A percentile compares a stretch with the other conserved stretches of the same genome.
phyloP scores from a whole-genome alignment of 1,284 basidiomycete genomes.

The Trichosporon coremiiforme region DNA sequence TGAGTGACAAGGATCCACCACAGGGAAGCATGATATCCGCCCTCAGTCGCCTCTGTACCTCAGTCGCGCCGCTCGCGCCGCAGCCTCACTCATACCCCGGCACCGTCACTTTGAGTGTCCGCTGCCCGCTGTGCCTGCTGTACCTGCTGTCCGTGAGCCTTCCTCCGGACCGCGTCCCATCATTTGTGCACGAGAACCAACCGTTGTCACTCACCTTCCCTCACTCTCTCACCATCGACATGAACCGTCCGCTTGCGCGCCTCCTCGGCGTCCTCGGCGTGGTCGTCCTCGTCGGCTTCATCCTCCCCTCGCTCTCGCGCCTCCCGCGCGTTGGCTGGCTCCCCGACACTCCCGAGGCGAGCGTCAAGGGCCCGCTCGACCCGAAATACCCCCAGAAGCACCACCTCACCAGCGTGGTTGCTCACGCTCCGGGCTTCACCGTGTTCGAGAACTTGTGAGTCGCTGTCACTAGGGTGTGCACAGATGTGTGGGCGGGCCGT shows the following conservation, averaged over 20 bases:
- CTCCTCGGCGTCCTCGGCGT: slow-evolving; percentile 3
- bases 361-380: background rate
- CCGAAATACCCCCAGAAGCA: background rate
- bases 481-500: too few relatives aligned
- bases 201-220: background rate
- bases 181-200: background rate
- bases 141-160: too few relatives aligned
- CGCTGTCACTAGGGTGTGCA: background rate
- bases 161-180: background rate
- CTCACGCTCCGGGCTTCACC: slow-evolving; percentile 40
- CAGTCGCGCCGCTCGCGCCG: background rate
- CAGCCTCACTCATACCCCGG: background rate
- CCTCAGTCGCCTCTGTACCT: background rate
- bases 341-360: background rate
- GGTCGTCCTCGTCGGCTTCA: slow-evolving; percentile 7
- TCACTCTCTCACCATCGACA: background rate
- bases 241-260: slow-evolving; percentile 10
- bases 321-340: background rate
- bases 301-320: background rate
- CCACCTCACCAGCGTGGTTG: slow-evolving; percentile 32
- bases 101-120: background rate
- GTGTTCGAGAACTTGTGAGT: slow-evolving; percentile 43
- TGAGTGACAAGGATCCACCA: background rate
- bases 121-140: too few relatives aligned
- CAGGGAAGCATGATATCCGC: background rate